phyloP scores from a whole-genome alignment of 768 basidiomycete species.

The Kwoniella shandongensis region DNA sequence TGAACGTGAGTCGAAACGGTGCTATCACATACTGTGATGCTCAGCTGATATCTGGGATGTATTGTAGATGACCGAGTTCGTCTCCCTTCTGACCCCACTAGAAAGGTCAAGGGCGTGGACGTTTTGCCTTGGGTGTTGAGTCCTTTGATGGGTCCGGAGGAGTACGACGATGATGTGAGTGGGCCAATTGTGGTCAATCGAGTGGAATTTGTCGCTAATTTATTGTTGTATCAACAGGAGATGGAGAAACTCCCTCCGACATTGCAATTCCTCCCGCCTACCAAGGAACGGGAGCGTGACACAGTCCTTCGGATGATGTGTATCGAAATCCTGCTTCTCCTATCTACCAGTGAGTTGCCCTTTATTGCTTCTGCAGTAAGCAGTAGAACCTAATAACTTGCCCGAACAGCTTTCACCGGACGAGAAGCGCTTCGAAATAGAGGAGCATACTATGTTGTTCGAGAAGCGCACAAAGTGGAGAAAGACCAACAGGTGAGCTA shows the following conservation, averaged over 20 bases:
- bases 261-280: slow-evolving; percentile 81
- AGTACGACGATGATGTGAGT: slow-evolving; percentile 82
- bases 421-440: slow-evolving; percentile 73
- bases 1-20: slow-evolving; percentile 41
- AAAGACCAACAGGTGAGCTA: slow-evolving; percentile 68
- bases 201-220: background rate
- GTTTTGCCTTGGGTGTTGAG: slow-evolving; percentile 79
- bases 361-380: background rate
- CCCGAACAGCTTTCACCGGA: slow-evolving; percentile 66
- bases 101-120: slow-evolving; percentile 65
- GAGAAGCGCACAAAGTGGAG: slow-evolving; percentile 75
- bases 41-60: slow-evolving; percentile 38
- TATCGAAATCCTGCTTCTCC: slow-evolving; percentile 82
- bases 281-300: slow-evolving; percentile 81
- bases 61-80: slow-evolving; percentile 60
- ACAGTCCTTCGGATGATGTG: slow-evolving; percentile 72
- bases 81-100: slow-evolving; percentile 62
- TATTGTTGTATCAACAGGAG: slow-evolving; percentile 59
- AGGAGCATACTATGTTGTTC: slow-evolving; percentile 83
- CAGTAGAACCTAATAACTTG: background rate
- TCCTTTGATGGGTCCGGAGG: slow-evolving; percentile 91
- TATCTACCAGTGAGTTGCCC: slow-evolving; percentile 66
- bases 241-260: slow-evolving; percentile 81
- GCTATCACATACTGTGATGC: slow-evolving; percentile 61
- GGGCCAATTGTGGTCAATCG: background rate